phyloP scores from a whole-genome alignment of 1,284 basidiomycete species.

The Cryptococcus sp. region DNA sequence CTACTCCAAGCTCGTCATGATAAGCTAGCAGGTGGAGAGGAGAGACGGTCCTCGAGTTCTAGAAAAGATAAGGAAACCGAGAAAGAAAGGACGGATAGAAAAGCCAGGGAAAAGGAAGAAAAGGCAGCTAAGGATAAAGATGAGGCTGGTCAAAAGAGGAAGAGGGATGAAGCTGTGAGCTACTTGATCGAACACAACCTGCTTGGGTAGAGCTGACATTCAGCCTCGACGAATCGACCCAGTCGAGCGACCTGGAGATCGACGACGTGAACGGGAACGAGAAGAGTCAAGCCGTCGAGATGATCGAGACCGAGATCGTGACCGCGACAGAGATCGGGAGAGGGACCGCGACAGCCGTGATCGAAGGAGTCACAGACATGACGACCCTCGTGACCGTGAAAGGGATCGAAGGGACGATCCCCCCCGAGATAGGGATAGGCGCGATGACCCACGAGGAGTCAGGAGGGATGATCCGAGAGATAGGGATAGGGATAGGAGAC shows the following conservation, averaged over 20 bases:
- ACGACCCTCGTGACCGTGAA: conserved; percentile 18
- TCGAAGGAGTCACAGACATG: background rate
- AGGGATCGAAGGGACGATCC: conserved; percentile 15
- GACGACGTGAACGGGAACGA: background rate
- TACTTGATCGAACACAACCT: background rate
- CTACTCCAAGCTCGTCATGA: conserved; percentile 18
- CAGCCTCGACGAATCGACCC: background rate
- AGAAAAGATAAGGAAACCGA: conserved; percentile 1
- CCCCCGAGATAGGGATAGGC: conserved; percentile 6
- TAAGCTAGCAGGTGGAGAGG: conserved; percentile 8
- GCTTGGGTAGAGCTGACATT: background rate
- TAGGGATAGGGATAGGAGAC: conserved; percentile 4
- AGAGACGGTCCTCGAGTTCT: conserved; percentile 8
- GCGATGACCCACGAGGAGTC: conserved; percentile 5
- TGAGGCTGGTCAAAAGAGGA: background rate
- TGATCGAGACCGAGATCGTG: conserved; percentile 5
- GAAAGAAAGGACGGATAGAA: background rate
- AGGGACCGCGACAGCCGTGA: conserved; percentile 25
- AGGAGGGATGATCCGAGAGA: conserved; percentile 1
- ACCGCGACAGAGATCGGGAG: conserved; percentile 29
- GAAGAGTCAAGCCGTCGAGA: background rate
- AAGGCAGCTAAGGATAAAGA: background rate
- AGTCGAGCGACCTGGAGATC: background rate
- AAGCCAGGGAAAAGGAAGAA: background rate
- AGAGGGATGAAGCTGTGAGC: conserved; percentile 1